A percentile compares a stretch with the other conserved stretches of the same genome.
phyloP scores from a whole-genome alignment of 441 rosid genomes.

The Jatropha multifida region DNA sequence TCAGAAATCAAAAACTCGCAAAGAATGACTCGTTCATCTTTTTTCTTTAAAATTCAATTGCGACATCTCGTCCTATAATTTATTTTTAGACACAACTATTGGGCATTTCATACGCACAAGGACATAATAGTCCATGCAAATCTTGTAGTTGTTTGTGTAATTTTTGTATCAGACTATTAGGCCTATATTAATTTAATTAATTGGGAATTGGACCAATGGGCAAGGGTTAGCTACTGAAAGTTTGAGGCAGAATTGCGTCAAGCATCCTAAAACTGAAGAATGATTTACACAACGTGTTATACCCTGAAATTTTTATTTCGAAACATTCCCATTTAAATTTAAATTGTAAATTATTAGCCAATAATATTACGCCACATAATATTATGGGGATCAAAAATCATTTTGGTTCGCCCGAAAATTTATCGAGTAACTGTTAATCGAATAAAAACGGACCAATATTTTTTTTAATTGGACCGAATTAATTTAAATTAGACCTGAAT shows the following conservation, averaged over 20 bases:
- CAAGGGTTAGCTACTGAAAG: too few species aligned
- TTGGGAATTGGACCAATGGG: background rate
- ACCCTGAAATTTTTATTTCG: too few species aligned
- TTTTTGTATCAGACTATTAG: background rate
- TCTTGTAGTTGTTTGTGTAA: background rate
- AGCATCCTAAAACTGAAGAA: background rate
- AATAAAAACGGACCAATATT: too few species aligned
- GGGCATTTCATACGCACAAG: background rate
- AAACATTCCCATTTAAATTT: too few species aligned
- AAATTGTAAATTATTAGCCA: too few species aligned
- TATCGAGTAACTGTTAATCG: too few species aligned
- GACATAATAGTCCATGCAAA: background rate
- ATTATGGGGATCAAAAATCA: too few species aligned
- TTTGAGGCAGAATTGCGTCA: background rate
- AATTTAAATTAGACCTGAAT: too few species aligned
- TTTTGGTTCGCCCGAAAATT: too few species aligned
- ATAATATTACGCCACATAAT: too few species aligned
- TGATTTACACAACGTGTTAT: constrained; percentile 33
- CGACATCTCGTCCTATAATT: background rate
- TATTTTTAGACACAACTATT: background rate
- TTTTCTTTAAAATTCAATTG: background rate
- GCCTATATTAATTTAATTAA: background rate
- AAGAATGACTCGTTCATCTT: background rate
- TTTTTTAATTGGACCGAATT: too few species aligned
- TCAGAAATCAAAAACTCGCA: background rate